Evolutionary conservation across 257 asterid genomes (phyloP), one percentile per base, ranked within the genome.

Genomic region (Gynochthodes officinalis): DNA sequence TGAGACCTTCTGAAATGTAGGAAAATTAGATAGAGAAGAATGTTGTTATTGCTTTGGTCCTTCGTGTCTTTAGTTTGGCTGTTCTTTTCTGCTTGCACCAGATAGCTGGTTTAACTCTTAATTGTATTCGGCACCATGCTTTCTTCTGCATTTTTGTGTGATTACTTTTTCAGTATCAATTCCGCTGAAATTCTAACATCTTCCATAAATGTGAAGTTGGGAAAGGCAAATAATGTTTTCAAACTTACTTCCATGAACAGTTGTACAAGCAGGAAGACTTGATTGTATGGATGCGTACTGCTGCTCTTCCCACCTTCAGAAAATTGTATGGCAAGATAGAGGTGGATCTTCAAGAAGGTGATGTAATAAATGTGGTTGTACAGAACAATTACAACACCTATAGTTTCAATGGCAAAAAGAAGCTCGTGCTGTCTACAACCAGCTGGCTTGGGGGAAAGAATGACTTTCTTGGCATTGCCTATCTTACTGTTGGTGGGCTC

Each of bases 401-500:
- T 78, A 91, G 95, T 85, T 91, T 91, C 81, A 76, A 81, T 10
- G 97, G 97, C 70, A 87, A 88, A 84, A 91, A 91, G 89, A 91
- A 86, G 81, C 93, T 91, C 19, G 97, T 89, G 73, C 97, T 91
- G 64, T 91, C 97, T 62, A 91, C 97, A 44, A 83, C 97, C 49
- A 89, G 95, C 81, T 89, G 96, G 95, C 94, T 91, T 43, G 97
- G 97, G 68, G 97, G 97, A 76, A 91, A 85, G 84, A 91, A 91
- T 43, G 84, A 89, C 68, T 91, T 91, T 71, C 86, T 91, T 77
- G 97, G 96, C 42, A 85, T 86, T 77, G 97, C 97, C 0, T 91
- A 91, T 78, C 88, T 91, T 77, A 84, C 95, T 16, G 91, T 89
- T 69, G 97, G 96, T 57, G 96, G 96, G 49, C 72, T 91, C 35